phyloP scores from a whole-genome alignment of 345 rosid genomes.

The Eucalyptus erythrocorys region DNA sequence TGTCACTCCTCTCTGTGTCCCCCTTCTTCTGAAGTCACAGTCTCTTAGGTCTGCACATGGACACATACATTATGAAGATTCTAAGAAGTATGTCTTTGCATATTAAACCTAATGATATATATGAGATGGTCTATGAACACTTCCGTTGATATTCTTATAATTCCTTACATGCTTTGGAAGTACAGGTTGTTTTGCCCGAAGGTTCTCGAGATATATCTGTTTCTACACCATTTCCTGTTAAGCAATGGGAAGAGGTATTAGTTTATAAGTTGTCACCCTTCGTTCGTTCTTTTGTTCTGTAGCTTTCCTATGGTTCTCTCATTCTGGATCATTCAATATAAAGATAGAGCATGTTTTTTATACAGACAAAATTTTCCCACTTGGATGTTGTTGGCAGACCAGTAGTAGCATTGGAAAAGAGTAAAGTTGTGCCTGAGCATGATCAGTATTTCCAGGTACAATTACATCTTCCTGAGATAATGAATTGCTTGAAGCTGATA shows the following conservation, averaged over 20 bases:
- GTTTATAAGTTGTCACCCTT: neutral
- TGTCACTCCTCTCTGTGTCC: neutral
- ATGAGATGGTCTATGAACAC: neutral
- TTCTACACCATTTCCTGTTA: slow-evolving; percentile 64
- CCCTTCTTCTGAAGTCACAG: neutral
- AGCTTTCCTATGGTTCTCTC: neutral
- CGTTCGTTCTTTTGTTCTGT: neutral
- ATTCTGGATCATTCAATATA: neutral
- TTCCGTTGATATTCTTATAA: neutral
- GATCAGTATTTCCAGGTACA: slow-evolving; percentile 86
- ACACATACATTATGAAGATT: neutral
- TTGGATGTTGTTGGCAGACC: slow-evolving; percentile 90
- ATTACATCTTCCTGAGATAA: neutral
- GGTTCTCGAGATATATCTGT: slow-evolving; percentile 59
- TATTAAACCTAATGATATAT: neutral
- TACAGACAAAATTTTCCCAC: slow-evolving; percentile 78
- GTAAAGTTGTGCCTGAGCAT: slow-evolving; percentile 81
- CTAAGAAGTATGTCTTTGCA: neutral
- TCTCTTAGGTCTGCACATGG: neutral
- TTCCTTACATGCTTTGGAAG: neutral
- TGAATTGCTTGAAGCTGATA: neutral
- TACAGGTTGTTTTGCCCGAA: slow-evolving; percentile 92
- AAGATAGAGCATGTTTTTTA: neutral
- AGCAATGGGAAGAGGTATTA: slow-evolving; percentile 72
- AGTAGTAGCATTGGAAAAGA: slow-evolving; percentile 66